Percentiles rank a stretch among this genome's conserved stretches.
Evolutionary conservation across 148 eudicot species (phyloP).

Genomic region (Oxyria digyna): DNA sequence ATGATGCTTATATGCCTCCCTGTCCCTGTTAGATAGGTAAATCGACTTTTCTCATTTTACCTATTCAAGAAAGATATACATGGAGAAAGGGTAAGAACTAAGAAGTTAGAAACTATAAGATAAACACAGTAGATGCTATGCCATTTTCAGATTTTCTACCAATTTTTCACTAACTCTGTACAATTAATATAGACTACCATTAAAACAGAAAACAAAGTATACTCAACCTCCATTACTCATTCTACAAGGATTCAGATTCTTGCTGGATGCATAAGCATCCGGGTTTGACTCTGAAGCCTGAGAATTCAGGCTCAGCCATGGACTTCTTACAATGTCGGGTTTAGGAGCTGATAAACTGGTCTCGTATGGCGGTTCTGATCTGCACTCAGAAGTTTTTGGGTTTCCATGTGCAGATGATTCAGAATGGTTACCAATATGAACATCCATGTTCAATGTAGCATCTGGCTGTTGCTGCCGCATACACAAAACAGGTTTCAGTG

Average conservation of each 20-base stretch:
- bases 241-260: slow-evolving; percentile 1
- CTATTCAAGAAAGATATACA: no score
- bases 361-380: slow-evolving; percentile 10
- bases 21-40: no score
- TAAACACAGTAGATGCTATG: neutral
- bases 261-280: neutral
- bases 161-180: neutral
- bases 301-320: slow-evolving; percentile 42
- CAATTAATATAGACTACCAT: neutral
- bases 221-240: neutral
- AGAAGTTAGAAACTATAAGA: no score
- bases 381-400: slow-evolving; percentile 10
- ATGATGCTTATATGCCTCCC: no score
- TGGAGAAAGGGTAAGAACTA: no score
- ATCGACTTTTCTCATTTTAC: no score
- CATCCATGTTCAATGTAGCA: neutral
- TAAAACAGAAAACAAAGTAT: neutral
- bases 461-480: neutral
- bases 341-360: slow-evolving; percentile 11
- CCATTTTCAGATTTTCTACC: neutral
- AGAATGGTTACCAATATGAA: neutral
- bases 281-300: slow-evolving; percentile 5
- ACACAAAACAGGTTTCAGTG: neutral
- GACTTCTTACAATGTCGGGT: slow-evolving; percentile 19
- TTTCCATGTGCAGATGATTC: slow-evolving; percentile 11